These are phyloP conservation scores for Chaetomium cochliodes DNA, from an alignment of 495 filamentous ascomycete species.

Conservation along the genomic window DNA sequence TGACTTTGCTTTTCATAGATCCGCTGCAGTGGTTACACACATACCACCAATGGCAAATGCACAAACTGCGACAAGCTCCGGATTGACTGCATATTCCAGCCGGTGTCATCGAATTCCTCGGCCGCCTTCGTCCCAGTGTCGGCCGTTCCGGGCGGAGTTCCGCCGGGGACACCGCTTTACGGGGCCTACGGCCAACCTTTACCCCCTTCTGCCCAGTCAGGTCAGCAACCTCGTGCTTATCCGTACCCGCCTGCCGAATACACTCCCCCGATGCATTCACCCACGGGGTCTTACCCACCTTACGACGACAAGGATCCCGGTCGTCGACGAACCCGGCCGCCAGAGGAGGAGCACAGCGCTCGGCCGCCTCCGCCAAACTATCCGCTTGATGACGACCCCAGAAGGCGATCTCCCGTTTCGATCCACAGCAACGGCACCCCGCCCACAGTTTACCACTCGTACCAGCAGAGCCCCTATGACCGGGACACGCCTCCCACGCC, in stretches of 20 bases:
- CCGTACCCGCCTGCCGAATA: constrained; percentile 29
- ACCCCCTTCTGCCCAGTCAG: constrained; percentile 26
- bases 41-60: constrained; percentile 50
- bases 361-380: constrained; percentile 49
- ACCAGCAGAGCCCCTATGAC: constrained; percentile 30
- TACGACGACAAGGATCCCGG: constrained; percentile 40
- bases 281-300: constrained; percentile 40
- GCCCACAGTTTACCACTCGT: constrained; percentile 35
- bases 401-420: constrained; percentile 48
- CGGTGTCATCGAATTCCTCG: constrained; percentile 47
- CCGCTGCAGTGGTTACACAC: constrained; percentile 54
- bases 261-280: constrained; percentile 29
- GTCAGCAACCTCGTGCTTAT: constrained; percentile 20
- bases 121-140: constrained; percentile 52
- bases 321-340: constrained; percentile 37
- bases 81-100: constrained; percentile 54
- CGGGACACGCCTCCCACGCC: constrained; percentile 28
- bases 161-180: constrained; percentile 49
- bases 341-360: constrained; percentile 44
- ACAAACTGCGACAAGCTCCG: constrained; percentile 53
- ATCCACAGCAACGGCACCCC: constrained; percentile 44
- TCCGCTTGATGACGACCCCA: constrained; percentile 44
- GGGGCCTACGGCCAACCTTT: constrained; percentile 53
- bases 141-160: constrained; percentile 47
- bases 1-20: constrained; percentile 39